Evolutionary conservation across 1,139 yeast species (phyloP).

Genomic region (Casaregolazyma suthepensis): DNA sequence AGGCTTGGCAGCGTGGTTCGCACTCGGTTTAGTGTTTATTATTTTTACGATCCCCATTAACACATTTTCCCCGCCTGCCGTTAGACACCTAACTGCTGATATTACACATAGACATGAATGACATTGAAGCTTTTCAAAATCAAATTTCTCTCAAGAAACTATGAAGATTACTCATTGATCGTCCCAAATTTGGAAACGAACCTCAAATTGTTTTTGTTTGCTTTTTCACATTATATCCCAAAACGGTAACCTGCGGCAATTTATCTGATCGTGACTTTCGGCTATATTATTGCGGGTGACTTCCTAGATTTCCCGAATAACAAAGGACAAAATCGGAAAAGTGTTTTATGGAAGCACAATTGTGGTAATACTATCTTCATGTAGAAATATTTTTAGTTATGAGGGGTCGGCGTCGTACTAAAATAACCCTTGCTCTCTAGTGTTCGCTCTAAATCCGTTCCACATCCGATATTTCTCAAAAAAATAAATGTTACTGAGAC

Average conservation of each 20-base stretch:
- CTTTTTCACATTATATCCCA: neutral
- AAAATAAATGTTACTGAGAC: neutral
- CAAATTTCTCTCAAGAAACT: neutral
- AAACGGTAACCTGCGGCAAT: neutral
- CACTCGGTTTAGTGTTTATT: neutral
- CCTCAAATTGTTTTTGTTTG: no score
- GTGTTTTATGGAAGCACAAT: neutral
- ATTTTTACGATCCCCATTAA: no score
- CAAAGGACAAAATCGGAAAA: neutral
- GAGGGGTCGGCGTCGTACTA: no score
- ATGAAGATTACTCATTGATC: neutral
- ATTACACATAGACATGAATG: no score
- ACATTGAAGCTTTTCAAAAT: neutral
- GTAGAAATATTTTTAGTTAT: no score
- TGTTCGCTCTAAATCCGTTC: neutral
- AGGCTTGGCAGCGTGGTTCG: neutral
- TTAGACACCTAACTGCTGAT: neutral
- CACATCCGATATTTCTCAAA: neutral
- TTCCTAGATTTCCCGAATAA: neutral
- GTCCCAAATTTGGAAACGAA: no score
- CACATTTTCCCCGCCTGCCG: neutral
- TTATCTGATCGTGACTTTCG: neutral
- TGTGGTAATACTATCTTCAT: neutral
- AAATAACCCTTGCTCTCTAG: neutral
- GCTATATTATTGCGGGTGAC: neutral